Evolutionary conservation across 1,284 basidiomycete species (phyloP), one percentile per base, ranked within the genome.

Genomic region (Ceratobasidium papillatum): DNA sequence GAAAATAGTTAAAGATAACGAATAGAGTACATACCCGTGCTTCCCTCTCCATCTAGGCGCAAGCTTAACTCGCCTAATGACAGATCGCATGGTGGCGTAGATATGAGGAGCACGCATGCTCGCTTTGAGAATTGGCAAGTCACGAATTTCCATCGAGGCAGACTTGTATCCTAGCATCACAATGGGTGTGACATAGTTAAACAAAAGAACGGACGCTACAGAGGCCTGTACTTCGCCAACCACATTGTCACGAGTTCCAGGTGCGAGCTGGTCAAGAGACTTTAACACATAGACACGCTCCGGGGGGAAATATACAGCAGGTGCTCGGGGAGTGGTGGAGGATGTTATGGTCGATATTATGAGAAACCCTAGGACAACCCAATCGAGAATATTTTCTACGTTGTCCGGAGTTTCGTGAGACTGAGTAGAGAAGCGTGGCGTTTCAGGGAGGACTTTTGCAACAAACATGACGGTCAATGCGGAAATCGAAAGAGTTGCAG

Each of bases 141-240:
- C 94, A 77, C 90, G 93, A 27, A 95, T 93, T 78, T 96, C 93
- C 74, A 96, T 86, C 73, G 88, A 91, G 75, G 88, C 86, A 2
- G 90, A 85, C 8, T 85, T 86, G 80, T 94, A 89, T 3, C 94
- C 94, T 56, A 94, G 89, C 87, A 90, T 89, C 74, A 96, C 89
- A 7, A 96, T 92, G 77, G 91, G 90, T 0, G 92, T 94, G 32
- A 91, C 93, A 81, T 94, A 95, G 14, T 89, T 90, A 82, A 96
- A 96, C 11, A 94, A 81, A 3, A 94, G 81, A 69, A 84, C 84
- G 66, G 87, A 88, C 82, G 87, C 88, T 0, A 90, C 85, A 4
- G 87, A 90, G 14, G 84, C 84, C 84, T 62, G 86, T 83, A 34
- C 75, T 45, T 86, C 76, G 1, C 90, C 91, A 68, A 87, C 89